Percentiles rank a stretch among this genome's conserved stretches.
Conservation (phyloP, 176 grass and related monocot species). For the Urochloa ruziziensis region DNA sequence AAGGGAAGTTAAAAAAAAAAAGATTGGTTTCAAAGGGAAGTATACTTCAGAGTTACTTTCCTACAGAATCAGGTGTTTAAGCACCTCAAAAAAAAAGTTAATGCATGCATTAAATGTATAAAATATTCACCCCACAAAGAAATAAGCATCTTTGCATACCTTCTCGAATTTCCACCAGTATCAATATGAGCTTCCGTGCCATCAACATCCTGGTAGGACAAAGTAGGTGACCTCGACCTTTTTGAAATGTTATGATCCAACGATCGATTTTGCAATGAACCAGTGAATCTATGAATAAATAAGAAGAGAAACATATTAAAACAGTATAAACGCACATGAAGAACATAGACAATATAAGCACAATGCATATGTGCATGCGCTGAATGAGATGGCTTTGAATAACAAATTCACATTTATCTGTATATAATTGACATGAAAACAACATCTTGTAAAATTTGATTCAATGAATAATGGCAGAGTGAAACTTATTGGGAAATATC, state of each 20-base stretch:
- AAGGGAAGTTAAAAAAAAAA: background rate
- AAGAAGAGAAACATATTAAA: slow-evolving; percentile 35
- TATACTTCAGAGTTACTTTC: background rate
- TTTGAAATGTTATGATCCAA: slow-evolving; percentile 50
- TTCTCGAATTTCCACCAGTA: slow-evolving; percentile 40
- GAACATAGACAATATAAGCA: background rate
- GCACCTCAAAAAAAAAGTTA: background rate
- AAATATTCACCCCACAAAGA: slow-evolving; percentile 4
- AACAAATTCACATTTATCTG: background rate
- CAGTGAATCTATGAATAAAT: slow-evolving; percentile 19
- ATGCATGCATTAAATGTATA: background rate
- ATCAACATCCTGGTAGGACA: slow-evolving; percentile 47
- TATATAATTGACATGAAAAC: slow-evolving; percentile 5
- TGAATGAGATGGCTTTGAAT: background rate
- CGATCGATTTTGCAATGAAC: slow-evolving; percentile 37
- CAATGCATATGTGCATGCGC: background rate
- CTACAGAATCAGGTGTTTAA: slow-evolving; percentile 14
- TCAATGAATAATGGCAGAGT: background rate
- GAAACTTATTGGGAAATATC: background rate
- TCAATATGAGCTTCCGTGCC: slow-evolving; percentile 27
- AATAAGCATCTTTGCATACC: slow-evolving; percentile 28
- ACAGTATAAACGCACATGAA: background rate
- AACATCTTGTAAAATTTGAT: background rate
- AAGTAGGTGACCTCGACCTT: slow-evolving; percentile 56
- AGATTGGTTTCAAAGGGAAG: background rate